Percentiles rank a stretch among this genome's conserved stretches.
Conservation (phyloP, 2,329 filamentous ascomycete genomes). For the Huntiella bhutanensis region DNA sequence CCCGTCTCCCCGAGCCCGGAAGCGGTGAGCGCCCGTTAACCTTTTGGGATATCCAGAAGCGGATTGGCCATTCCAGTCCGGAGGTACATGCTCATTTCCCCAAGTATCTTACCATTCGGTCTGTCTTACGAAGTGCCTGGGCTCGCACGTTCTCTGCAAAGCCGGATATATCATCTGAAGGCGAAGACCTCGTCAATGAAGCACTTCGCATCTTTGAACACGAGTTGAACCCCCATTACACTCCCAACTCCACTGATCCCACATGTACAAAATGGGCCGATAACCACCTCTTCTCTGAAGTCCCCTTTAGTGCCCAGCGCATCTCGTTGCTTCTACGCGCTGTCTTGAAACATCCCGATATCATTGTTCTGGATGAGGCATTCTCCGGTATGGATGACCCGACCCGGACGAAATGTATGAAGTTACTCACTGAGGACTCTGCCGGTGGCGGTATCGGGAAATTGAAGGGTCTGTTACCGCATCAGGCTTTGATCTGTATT, state of each 20-base stretch:
- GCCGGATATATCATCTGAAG: slow-evolving; percentile 41
- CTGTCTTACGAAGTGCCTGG: slow-evolving; percentile 71
- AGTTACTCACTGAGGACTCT: slow-evolving; percentile 40
- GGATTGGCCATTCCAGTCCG: slow-evolving; percentile 82
- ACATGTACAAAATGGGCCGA: slow-evolving; percentile 38
- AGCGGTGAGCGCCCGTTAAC: slow-evolving; percentile 44
- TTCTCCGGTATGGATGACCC: slow-evolving; percentile 70
- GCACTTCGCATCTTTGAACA: slow-evolving; percentile 57
- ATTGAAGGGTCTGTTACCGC: slow-evolving; percentile 42
- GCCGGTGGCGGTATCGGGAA: slow-evolving; percentile 21
- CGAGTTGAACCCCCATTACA: slow-evolving; percentile 46
- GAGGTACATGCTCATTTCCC: slow-evolving; percentile 92
- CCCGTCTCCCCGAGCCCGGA: slow-evolving; percentile 56
- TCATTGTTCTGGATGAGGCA: slow-evolving; percentile 73
- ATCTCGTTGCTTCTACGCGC: slow-evolving; percentile 70
- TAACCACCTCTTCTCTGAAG: slow-evolving; percentile 47
- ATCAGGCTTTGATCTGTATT: slow-evolving; percentile 78
- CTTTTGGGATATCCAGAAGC: slow-evolving; percentile 78
- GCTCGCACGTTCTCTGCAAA: slow-evolving; percentile 65
- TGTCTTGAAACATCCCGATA: slow-evolving; percentile 59
- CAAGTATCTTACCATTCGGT: slow-evolving; percentile 49
- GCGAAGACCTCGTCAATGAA: slow-evolving; percentile 43
- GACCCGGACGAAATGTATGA: slow-evolving; percentile 69
- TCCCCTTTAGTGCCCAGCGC: slow-evolving; percentile 68
- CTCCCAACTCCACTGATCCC: slow-evolving; percentile 11